These are phyloP conservation scores for Cystobasidium slooffiae DNA, from an alignment of 1,284 basidiomycete species.

Conservation along the genomic window DNA sequence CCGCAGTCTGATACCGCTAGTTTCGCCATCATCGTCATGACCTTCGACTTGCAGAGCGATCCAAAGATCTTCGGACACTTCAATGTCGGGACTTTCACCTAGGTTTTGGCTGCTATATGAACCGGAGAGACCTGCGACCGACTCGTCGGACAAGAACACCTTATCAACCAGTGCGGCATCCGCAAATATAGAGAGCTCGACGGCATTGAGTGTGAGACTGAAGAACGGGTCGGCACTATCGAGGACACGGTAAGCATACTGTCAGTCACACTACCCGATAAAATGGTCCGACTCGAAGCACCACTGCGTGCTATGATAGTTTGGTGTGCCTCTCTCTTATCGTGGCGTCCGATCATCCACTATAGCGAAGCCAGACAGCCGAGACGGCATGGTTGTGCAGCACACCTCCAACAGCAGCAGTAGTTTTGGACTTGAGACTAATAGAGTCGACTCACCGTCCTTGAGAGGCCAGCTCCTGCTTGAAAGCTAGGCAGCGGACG, in stretches of 20 bases:
- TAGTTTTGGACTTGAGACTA: neutral
- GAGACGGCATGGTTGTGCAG: neutral
- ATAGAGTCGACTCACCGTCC: slow-evolving; percentile 1
- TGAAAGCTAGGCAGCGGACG: slow-evolving; percentile 34
- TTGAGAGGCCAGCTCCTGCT: slow-evolving; percentile 17
- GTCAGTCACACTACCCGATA: neutral
- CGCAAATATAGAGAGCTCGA: slow-evolving; percentile 51
- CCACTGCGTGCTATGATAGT: neutral
- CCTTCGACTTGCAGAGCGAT: slow-evolving; percentile 49
- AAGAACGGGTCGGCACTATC: slow-evolving; percentile 49
- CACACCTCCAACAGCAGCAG: slow-evolving; percentile 6
- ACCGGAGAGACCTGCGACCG: neutral
- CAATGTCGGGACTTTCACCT: slow-evolving; percentile 6
- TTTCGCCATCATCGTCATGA: slow-evolving; percentile 47
- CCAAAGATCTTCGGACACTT: slow-evolving; percentile 47
- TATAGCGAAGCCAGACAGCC: neutral
- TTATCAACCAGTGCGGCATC: slow-evolving; percentile 42
- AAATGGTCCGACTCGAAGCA: too few species aligned
- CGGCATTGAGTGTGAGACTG: slow-evolving; percentile 46
- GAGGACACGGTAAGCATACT: neutral
- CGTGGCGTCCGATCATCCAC: slow-evolving; percentile 11
- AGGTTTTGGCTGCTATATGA: neutral
- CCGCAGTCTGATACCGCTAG: slow-evolving; percentile 46
- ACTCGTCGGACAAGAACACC: slow-evolving; percentile 35
- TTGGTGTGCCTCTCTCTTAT: neutral